Percentiles rank a stretch among this genome's conserved stretches.
Evolutionary conservation across 108 stramenopile species (phyloP).

Genomic region (Cyclotella choctawhatcheeana): DNA sequence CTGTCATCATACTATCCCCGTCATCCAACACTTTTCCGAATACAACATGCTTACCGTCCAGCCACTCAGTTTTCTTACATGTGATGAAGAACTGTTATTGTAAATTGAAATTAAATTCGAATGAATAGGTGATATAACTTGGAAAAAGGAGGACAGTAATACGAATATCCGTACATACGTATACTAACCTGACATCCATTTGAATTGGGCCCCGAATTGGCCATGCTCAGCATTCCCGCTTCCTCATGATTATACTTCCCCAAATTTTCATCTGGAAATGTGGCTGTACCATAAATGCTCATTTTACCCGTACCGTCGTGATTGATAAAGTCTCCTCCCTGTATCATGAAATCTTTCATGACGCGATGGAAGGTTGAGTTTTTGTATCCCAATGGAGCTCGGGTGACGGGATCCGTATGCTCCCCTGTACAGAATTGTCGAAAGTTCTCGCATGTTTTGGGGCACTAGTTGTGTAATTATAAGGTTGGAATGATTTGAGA

Average conservation of each 20-base stretch:
- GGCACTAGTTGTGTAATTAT: constrained; percentile 68
- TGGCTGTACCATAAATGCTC: constrained; percentile 78
- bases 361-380: constrained; percentile 93
- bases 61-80: constrained; percentile 89
- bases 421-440: constrained; percentile 91
- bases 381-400: constrained; percentile 91
- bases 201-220: constrained; percentile 91
- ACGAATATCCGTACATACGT: no score
- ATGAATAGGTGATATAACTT: no score
- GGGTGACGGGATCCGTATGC: constrained; percentile 51
- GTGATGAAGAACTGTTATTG: constrained; percentile 89
- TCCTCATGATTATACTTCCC: constrained; percentile 80
- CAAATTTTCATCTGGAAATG: constrained; percentile 97
- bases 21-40: constrained; percentile 97
- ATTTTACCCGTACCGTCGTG: constrained; percentile 92
- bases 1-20: constrained; percentile 85
- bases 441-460: constrained; percentile 94
- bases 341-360: constrained; percentile 92
- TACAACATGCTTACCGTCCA: constrained; percentile 94
- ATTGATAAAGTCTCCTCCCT: constrained; percentile 95
- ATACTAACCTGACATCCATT: constrained; percentile 88
- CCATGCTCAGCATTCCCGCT: constrained; percentile 93
- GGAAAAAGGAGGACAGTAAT: no score
- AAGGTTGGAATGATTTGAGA: no score
- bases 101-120: no score